Conservation (phyloP, 164 flowering plant genomes). For the Macadamia tetraphylla region DNA sequence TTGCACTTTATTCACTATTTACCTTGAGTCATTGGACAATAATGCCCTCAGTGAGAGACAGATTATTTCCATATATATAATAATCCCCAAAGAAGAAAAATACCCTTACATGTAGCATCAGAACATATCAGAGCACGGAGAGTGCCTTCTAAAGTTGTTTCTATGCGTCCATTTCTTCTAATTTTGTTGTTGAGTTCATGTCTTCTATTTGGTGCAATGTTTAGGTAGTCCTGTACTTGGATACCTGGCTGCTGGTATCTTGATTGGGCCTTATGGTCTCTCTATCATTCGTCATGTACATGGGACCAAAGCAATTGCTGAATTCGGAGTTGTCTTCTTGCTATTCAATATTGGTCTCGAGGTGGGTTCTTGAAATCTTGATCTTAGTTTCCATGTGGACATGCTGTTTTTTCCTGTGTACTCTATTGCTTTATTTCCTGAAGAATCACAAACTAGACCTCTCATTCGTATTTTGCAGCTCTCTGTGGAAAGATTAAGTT, state of each 20-base stretch:
- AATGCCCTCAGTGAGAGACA: no score
- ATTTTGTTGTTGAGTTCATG: conserved; percentile 1
- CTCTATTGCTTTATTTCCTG: background rate
- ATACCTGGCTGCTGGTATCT: conserved; percentile 96
- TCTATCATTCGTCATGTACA: conserved; percentile 96
- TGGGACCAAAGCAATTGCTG: conserved; percentile 97
- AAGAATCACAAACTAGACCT: conserved; percentile 4
- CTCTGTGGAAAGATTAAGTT: conserved; percentile 98
- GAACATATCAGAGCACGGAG: background rate
- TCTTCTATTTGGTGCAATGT: conserved; percentile 25
- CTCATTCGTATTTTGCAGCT: conserved; percentile 52
- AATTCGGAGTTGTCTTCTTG: conserved; percentile 98
- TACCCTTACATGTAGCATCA: no score
- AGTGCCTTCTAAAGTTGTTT: background rate
- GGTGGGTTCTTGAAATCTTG: conserved; percentile 37
- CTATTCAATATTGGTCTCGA: conserved; percentile 98
- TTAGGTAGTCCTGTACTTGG: conserved; percentile 99
- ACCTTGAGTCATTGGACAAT: no score
- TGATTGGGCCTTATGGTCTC: conserved; percentile 99
- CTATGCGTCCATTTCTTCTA: background rate
- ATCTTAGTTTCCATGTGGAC: background rate
- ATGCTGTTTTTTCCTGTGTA: background rate
- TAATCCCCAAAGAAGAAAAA: no score
- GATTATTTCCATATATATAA: no score
- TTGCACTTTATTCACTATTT: no score